Evolutionary conservation across 2,329 filamentous ascomycete genomes (phyloP), one percentile per base, ranked within the genome.

Genomic region (Alternaria rosae): DNA sequence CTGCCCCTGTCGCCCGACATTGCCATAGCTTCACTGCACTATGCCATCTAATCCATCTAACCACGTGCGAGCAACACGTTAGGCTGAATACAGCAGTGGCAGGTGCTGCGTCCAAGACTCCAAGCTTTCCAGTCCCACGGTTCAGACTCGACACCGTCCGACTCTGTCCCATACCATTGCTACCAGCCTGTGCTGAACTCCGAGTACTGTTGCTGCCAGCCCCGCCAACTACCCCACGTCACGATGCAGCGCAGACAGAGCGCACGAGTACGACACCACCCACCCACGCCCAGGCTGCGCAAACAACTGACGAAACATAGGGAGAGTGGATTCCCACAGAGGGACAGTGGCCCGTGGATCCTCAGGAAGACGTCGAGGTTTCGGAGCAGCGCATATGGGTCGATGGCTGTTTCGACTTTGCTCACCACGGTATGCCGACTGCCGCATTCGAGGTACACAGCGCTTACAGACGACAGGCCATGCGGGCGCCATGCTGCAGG

Each of bases 371-470:
- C 73, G 76, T 86, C 43, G 76, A 82, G 3, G 83, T 90, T 48
- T 82, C 81, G 25, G 85, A 90, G 59, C 89, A 92, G 72, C 89
- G 94, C 69, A 92, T 99, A 74, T 99, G 96, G 96, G 92, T 99
- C 25, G 95, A 99, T 79, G 95, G 95, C 66, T 99, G 95, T 85
- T 99, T 97, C 83, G 95, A 99, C 84, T 99, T 99, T 82, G 96
- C 94, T 82, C 95, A 99, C 80, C 95, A 98, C 79, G 95, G 92
- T 93, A 80, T 21, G 68, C 41, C 44, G 17, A 8, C 26, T 4
- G 25, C 2, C 38, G 4, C 17, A 9, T n/a, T 13, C 43, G 12
- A 35, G 45, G 5, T 43, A 9, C 38, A 6, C 48, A 38, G 43
- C 47, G 26, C 66, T 58, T 30, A 64, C 57, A 41, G 20, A 17